These are phyloP conservation scores for Sporothrix humicola DNA, from an alignment of 2,329 filamentous ascomycete genomes.

Conservation along the genomic window DNA sequence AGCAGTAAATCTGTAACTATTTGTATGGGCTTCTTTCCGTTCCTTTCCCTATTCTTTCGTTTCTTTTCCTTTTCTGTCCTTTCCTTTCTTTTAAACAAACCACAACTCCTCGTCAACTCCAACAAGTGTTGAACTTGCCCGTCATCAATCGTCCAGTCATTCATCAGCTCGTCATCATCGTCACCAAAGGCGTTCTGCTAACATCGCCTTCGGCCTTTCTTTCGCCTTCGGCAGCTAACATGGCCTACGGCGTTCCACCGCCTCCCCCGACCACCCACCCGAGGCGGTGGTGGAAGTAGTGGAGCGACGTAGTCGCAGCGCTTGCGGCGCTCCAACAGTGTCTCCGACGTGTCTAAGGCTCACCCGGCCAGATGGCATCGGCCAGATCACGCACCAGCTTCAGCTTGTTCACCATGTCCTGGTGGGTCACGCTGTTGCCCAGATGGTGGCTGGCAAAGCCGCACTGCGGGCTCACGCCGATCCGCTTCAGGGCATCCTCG, in stretches of 20 bases:
- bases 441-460: conserved; percentile 73
- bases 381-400: conserved; percentile 70
- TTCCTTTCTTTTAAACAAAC: background rate
- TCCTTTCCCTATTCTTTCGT: too few species aligned
- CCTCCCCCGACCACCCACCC: background rate
- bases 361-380: conserved; percentile 63
- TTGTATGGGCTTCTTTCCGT: background rate
- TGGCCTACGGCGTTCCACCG: background rate
- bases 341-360: conserved; percentile 36
- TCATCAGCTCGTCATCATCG: background rate
- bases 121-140: conserved; percentile 22
- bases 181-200: background rate
- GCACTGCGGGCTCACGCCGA: conserved; percentile 73
- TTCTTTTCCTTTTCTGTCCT: background rate
- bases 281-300: too few species aligned
- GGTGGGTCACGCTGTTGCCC: conserved; percentile 68
- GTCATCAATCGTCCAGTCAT: background rate
- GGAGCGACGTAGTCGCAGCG: too few species aligned
- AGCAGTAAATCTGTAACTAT: background rate
- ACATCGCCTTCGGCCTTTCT: background rate
- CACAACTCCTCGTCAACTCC: conserved; percentile 2
- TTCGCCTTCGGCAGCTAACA: too few species aligned
- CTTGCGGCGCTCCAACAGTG: background rate
- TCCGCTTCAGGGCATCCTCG: conserved; percentile 67
- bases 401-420: conserved; percentile 74